Evolutionary conservation across 495 filamentous ascomycete genomes (phyloP).

Genomic region (Aspergillus funiculosus): DNA sequence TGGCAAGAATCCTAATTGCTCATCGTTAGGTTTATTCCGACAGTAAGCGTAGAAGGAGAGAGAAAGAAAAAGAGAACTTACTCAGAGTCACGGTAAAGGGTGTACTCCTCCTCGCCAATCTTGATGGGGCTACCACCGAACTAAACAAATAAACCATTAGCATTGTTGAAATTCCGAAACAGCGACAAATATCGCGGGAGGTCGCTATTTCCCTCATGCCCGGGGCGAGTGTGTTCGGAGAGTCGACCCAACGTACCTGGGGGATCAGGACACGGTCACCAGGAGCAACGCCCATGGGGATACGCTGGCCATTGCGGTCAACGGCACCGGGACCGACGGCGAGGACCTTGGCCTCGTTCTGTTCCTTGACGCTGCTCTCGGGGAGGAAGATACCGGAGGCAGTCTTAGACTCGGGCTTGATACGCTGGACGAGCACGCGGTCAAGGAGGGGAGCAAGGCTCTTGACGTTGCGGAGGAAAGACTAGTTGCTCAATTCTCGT

Average conservation of each 20-base stretch:
- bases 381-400: conserved; percentile 95
- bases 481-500: conserved; percentile 20
- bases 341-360: conserved; percentile 93
- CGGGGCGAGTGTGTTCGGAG: not conserved
- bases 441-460: conserved; percentile 93
- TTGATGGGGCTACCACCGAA: conserved; percentile 94
- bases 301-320: conserved; percentile 80
- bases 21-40: conserved; percentile 20
- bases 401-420: conserved; percentile 96
- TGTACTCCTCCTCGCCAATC: conserved; percentile 94
- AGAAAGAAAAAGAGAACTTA: conserved; percentile 45
- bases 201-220: not conserved
- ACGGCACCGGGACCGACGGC: conserved; percentile 86
- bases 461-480: conserved; percentile 89
- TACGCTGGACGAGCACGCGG: conserved; percentile 95
- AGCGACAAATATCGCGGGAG: not conserved
- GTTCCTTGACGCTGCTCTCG: conserved; percentile 93
- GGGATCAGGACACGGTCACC: conserved; percentile 97
- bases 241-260: conserved; percentile 57
- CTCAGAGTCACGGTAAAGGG: conserved; percentile 95
- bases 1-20: conserved; percentile 63
- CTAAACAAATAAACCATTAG: conserved; percentile 46
- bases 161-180: not conserved
- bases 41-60: not conserved
- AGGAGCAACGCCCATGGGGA: conserved; percentile 69